A percentile compares a stretch with the other conserved stretches of the same genome.
phyloP scores from a whole-genome alignment of 1,284 basidiomycete species.

The Puccinia hordei region DNA sequence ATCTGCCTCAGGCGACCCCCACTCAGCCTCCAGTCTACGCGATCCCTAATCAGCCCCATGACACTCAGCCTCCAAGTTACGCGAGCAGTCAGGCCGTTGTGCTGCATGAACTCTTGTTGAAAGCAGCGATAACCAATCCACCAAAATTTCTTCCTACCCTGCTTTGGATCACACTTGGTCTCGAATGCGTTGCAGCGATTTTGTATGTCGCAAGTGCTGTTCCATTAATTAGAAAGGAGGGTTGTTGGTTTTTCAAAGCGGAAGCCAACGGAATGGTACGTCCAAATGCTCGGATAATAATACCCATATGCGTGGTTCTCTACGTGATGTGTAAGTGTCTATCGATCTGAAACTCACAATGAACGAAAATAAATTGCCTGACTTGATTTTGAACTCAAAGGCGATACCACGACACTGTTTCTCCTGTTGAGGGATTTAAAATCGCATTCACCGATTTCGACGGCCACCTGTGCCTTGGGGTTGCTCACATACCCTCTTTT shows the following conservation, averaged over 20 bases:
- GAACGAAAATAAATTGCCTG: not conserved
- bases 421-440: not conserved
- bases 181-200: not conserved
- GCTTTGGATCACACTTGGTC: not conserved
- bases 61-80: not conserved
- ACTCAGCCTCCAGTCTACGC: not conserved
- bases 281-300: constrained; percentile 4
- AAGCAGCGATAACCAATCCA: not conserved
- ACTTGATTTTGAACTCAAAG: not conserved
- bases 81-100: not conserved
- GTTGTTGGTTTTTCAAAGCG: constrained; percentile 11
- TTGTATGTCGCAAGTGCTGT: not conserved
- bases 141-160: not conserved
- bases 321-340: constrained; percentile 4
- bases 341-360: not conserved
- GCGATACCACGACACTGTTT: not conserved
- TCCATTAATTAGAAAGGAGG: not conserved
- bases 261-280: constrained; percentile 6
- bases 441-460: not conserved
- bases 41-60: no score
- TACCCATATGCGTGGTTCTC: not conserved
- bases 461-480: not conserved
- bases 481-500: not conserved
- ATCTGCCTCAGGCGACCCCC: not conserved
- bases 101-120: not conserved